Evolutionary conservation across 2,329 filamentous ascomycete genomes (phyloP).

Genomic region (Colletotrichum tofieldiae): DNA sequence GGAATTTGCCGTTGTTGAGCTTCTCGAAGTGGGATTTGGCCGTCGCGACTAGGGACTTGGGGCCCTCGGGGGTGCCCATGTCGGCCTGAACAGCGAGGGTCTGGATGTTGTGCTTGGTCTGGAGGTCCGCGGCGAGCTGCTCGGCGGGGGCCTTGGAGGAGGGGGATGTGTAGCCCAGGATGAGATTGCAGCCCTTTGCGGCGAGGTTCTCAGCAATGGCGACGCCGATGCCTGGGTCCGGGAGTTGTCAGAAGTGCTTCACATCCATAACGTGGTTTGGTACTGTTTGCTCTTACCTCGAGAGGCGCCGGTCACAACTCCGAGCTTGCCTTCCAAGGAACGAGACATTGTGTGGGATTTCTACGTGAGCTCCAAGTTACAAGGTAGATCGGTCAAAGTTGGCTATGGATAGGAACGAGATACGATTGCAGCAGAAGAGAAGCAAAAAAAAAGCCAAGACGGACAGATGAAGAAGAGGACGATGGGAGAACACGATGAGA

Average conservation of each 20-base stretch:
- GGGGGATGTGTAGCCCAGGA: slow-evolving; percentile 78
- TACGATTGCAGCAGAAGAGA: neutral
- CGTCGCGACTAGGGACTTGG: slow-evolving; percentile 71
- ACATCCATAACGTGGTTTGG: neutral
- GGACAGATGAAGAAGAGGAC: neutral
- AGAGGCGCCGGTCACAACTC: slow-evolving; percentile 84
- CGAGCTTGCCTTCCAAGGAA: slow-evolving; percentile 80
- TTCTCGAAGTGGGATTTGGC: slow-evolving; percentile 63
- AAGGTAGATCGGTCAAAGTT: neutral
- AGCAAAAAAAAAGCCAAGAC: neutral
- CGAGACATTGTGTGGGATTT: slow-evolving; percentile 54
- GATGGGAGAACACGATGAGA: neutral
- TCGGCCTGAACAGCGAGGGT: slow-evolving; percentile 79
- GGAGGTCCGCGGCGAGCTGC: slow-evolving; percentile 75
- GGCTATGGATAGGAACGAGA: neutral
- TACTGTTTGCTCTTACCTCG: slow-evolving; percentile 69
- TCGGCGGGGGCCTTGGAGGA: slow-evolving; percentile 61
- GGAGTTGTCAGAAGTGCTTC: slow-evolving; percentile 5
- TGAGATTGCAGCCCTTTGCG: slow-evolving; percentile 77
- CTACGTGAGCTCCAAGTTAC: neutral
- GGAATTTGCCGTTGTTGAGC: slow-evolving; percentile 63
- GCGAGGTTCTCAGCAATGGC: slow-evolving; percentile 78
- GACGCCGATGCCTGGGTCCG: slow-evolving; percentile 76
- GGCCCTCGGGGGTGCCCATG: slow-evolving; percentile 74
- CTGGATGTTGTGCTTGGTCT: slow-evolving; percentile 70